Evolutionary conservation across 1,284 basidiomycete species (phyloP), one percentile per base, ranked within the genome.

Genomic region (Melampsora larici-populina): DNA sequence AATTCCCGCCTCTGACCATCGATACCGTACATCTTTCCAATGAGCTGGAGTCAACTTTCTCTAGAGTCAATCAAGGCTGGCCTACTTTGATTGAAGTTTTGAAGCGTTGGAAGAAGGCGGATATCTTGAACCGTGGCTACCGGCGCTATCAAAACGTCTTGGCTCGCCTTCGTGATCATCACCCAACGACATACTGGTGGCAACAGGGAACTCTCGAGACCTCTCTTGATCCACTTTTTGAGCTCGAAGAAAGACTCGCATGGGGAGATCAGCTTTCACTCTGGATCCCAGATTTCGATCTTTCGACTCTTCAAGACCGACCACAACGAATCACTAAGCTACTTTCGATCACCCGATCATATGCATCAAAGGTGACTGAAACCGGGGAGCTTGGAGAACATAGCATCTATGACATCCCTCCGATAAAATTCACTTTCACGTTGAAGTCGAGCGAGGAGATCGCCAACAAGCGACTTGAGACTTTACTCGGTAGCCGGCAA

Each of bases 251-350:
- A 55, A 55, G 17, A 55, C 51, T 55, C 51, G 17, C 24, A 5
- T 55, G 51, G 51, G 51, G 51, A 55, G 51, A 55, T 55, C 51
- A 55, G 24, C 51, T 55, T 55, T 55, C 51, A 55, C 51, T 55
- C 51, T 18, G 51, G 51, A 18, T 55, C 24, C 24, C 51, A 15
- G 51, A 55, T 24, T 21, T 55, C 18, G 51, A 55, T 18, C 24
- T 55, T 55, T 24, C 18, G 18, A 55, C 4, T 55, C 51, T 55
- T 13, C 51, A 4, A 55, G 51, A 55, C 17, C 51, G 51, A 55
- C 17, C 51, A 55, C 51, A 55, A 24, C 51, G 51, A 21, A 18
- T 55, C 13, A 24, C 4, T 3, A 55, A 55, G 17, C 24, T 55
- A 3, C 51, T 55, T 55, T 55, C 51, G 13, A 55, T 55, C 24